Base-by-base conservation (phyloP, 352 stramenopile species). In the Phytopythium helicoides region DNA sequence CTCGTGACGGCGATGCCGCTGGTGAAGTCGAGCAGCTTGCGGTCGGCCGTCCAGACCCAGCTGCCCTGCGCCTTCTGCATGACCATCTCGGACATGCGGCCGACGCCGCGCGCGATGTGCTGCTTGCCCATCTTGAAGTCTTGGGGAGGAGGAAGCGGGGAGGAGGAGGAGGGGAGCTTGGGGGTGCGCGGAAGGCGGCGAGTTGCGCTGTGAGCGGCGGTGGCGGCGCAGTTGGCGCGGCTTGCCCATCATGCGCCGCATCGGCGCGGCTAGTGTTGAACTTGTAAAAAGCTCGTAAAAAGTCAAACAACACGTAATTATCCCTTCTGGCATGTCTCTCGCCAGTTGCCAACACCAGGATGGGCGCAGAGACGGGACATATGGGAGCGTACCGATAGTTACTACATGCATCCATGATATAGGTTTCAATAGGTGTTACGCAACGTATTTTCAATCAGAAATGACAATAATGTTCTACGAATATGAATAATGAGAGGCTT, bases 1-100 rank as follows among this genome's bases (percentile, higher is more conserved):
- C 86, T 97, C 7, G 87, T 91, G 22, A 98, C 92, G 52, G 87
- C 92, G 61, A 98, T 98, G 49, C 92, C 94, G 51, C 80, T 95
- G 19, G 90, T 96, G 57, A 98, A 97, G 71, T 98, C 94, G 42
- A 96, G 71, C 40, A 93, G 62, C 69, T 93, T 96, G 62, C 86
- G 73, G 58, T 97, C 87, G 44, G 74, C 60, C 21, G 87, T 97
- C 66, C 71, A 93, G 58, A 98, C 61, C 71, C 84, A 97, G 48
- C 68, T 89, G 39, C 89, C 89, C 34, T 95, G 80, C 65, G 68
- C 92, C 54, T 91, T 81, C 42, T 71, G 71, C 72, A 93, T 89
- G 61, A 94, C 57, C 65, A 94, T 80, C 44, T 94, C 73, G 45
- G 86, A 84, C 78, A 94, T 90, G 71, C 85, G 81, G 53, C 86